Base-by-base conservation (phyloP, 2,329 filamentous ascomycete genomes). In the Ploettnerulaceae sp. region DNA sequence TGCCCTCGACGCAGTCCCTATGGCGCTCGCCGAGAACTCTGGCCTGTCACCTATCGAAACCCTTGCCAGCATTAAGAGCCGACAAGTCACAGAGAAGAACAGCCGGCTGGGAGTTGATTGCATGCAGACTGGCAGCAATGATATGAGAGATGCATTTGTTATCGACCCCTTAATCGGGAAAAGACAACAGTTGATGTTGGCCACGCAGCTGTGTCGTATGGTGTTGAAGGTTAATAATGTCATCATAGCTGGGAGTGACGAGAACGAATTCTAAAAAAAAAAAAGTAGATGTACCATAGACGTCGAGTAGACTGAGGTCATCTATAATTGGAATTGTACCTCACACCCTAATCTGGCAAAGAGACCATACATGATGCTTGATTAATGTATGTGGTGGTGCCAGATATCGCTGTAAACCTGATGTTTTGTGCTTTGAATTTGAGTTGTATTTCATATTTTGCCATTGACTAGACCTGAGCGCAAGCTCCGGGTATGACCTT, bases 101-200 rank as follows among this genome's bases (percentile, higher is more conserved):
- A 73, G 79, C 59, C 81, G 82, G 58, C 75, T 97, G 52, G 93
- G 93, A 57, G 91, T 98, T 35, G 93, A 98, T 73, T 98, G 94
- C 76, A 97, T 98, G 93, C 81, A 87, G 67, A 85, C 82, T 26
- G 93, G 93, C 58, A 89, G 78, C 73, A 97, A 96, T 70, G 83
- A 97, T 71, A 98, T 98, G 93, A 90, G 86, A 73, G 83, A 95
- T 59, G 87, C 93, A 57, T 98, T 98, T 69, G 93, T 96, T 57
- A 97, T 98, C 65, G 93, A 98, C 66, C 94, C 93, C 43, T 74
- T 98, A 64, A 98, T 98, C 66, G 93, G 93, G 60, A 98, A 98
- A 79, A 86, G 88, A 70, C 90, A 96, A 73, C 93, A 98, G 71
- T 78, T 98, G 51, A 81, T 96, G 72, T 79, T 98, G 56, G 93